Base-by-base conservation (phyloP, 768 basidiomycete species). In the Rhizopogon vinicolor region DNA sequence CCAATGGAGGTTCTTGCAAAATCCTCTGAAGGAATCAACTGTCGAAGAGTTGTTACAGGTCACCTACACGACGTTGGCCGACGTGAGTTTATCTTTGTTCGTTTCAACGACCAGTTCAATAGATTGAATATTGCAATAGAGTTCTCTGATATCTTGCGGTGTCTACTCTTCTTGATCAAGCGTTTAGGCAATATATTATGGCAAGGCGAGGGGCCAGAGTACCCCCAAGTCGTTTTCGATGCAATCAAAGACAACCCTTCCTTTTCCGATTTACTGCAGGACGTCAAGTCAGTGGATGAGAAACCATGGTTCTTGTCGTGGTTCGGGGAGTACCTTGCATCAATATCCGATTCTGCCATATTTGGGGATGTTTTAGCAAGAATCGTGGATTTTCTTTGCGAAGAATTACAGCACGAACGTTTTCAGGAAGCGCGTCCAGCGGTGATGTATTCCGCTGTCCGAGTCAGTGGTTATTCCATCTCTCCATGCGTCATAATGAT, bases 341-440 rank as follows among this genome's bases (percentile, higher is more conserved):
- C 85, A n/a, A 64, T 87, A 46, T 75, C 75, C 60, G 68, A 77
- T 16, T 71, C 73, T 41, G 62, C 72, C 28, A 70, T 74, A 29
- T 87, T 80, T 66, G 75, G 73, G n/a, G 84, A 87, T 51, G 76
- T 88, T n/a, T 72, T 95, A 33, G 86, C 87, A 7, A 86, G 83
- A 65, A 77, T 88, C 39, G 72, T 84, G 13, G 83, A 85, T 58
- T 87, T 91, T 57, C 76, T 93, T 51, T 89, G 86, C 66, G 90
- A 89, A 64, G 86, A 91, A 59, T 69, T 90, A 18, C 93, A 94
- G 64, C 90, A 93, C 60, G 82, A 85, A 54, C 79, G 89, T 3
- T 88, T 90, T 64, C 69, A 75, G 48, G 72, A 75, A 25, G 71
- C 81, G 19, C 79, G 87, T 14, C 84, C 89, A 1, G 70, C 72